Base-by-base conservation (phyloP, 495 filamentous ascomycete species). In the Tuber melanosporum region DNA sequence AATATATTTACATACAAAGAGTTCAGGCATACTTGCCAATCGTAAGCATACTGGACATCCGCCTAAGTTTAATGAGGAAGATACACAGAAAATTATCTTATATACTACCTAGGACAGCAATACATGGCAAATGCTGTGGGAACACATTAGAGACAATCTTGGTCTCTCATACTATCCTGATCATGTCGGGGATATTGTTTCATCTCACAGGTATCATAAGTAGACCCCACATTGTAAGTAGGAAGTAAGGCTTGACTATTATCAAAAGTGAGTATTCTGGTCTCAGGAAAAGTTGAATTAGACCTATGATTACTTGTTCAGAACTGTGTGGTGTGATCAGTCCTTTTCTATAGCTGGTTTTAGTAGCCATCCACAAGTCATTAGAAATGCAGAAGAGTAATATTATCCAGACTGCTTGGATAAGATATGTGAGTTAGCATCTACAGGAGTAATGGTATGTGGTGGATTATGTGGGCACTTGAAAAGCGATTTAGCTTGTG, bases 321-420 rank as follows among this genome's bases (percentile, higher is more conserved):
- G 44, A 46, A 49, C 72, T 45, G 9, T 80, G 42, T 80, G 66
- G 73, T 76, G 57, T 32, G 52, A 78, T 57, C 71, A 80, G 71
- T 76, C 71, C 8, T 78, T 74, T 75, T 75, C 70, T 17, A 78
- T 41, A 17, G 39, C n/a, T 17, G 52, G 73, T 15, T 78, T 78
- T 73, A 19, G 39, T 5, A 32, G 52, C n/a, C 15, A 73, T 2
- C 71, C 36, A n/a, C 19, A 26, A 22, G 73, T 78, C 12, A 80
- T 72, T 44, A 44, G 62, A 71, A 74, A 78, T 39, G 46, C 71
- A 49, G 32, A 77, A 7, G 70, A 80, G 71, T 43, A 71, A 46
- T 72, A 72, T 57, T 14, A 80, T 76, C 36, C 22, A 26, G 32
- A 78, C 44, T 80, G 76, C 39, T 71, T 79, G 22, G 73, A 80